These are phyloP conservation scores for Cinnamomum micranthum DNA, from an alignment of 164 flowering plant species.

Conservation along the genomic window DNA sequence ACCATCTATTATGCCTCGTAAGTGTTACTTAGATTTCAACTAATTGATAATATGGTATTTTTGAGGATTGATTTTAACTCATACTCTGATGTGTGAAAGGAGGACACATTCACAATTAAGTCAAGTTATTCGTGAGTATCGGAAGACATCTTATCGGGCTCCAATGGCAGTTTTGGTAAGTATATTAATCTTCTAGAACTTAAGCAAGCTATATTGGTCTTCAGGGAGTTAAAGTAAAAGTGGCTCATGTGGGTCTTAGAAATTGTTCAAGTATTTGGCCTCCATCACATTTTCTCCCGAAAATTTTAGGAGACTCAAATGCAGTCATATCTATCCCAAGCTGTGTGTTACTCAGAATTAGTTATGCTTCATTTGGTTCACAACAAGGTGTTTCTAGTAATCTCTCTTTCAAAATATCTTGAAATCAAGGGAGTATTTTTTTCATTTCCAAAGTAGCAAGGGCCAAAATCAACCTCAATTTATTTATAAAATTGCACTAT, in stretches of 20 bases:
- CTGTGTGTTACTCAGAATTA: not conserved
- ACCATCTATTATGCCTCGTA: constrained; percentile 80
- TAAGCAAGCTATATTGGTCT: not conserved
- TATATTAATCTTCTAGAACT: constrained; percentile 4
- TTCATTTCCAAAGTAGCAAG: not conserved
- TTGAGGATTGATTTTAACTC: not conserved
- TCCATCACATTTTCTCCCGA: not conserved
- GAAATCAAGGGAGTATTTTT: not conserved
- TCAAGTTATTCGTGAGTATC: constrained; percentile 82
- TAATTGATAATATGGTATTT: not conserved
- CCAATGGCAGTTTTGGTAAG: constrained; percentile 93
- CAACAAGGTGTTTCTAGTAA: not conserved
- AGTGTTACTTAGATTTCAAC: constrained; percentile 24
- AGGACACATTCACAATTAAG: constrained; percentile 92
- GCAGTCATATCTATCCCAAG: not conserved
- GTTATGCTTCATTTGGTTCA: not conserved
- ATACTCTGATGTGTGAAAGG: constrained; percentile 31
- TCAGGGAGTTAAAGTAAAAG: not conserved
- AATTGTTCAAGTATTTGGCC: not conserved
- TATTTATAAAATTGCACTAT: too few relatives aligned
- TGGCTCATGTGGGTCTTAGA: not conserved
- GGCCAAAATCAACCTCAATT: not conserved
- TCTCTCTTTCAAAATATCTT: not conserved
- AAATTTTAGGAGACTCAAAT: not conserved
- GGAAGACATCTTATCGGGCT: constrained; percentile 83